These are phyloP conservation scores for Neopestalotiopsis clavispora DNA, from an alignment of 2,329 filamentous ascomycete species.

Conservation along the genomic window DNA sequence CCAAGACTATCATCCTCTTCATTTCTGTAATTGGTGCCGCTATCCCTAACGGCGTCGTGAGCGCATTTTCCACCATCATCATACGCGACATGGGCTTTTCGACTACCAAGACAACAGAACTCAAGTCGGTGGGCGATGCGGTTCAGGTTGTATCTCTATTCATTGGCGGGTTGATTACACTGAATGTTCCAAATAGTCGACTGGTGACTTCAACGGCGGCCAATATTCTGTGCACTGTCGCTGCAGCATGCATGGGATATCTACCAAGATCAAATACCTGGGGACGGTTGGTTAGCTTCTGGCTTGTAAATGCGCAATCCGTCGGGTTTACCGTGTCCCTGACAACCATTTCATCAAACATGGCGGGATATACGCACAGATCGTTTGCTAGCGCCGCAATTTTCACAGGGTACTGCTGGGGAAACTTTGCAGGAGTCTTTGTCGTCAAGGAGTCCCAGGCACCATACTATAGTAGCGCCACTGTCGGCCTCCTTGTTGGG, in stretches of 20 bases:
- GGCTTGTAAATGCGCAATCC: constrained; percentile 47
- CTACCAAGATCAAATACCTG: constrained; percentile 54
- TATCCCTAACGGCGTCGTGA: constrained; percentile 57
- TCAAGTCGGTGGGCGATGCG: constrained; percentile 46
- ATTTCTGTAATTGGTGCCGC: constrained; percentile 58
- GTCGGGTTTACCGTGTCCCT: constrained; percentile 39
- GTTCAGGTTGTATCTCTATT: constrained; percentile 60
- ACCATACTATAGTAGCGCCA: constrained; percentile 38
- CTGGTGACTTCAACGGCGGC: constrained; percentile 60
- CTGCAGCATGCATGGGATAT: constrained; percentile 57
- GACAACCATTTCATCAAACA: constrained; percentile 39
- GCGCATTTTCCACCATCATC: constrained; percentile 1
- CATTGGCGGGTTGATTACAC: constrained; percentile 55
- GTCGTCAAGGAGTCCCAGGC: constrained; percentile 40
- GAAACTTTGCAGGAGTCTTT: constrained; percentile 43
- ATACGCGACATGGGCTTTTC: constrained; percentile 17
- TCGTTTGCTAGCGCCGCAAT: constrained; percentile 38
- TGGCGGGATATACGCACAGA: constrained; percentile 41
- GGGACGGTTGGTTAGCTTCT: constrained; percentile 61
- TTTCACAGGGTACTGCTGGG: constrained; percentile 43
- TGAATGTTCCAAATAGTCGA: constrained; percentile 52
- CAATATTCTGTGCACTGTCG: constrained; percentile 59
- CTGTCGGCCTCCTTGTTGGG: constrained; percentile 43
- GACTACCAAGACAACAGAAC: constrained; percentile 1
- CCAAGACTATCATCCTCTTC: constrained; percentile 63